phyloP scores from a whole-genome alignment of 345 rosid species.

The Eucalyptus decipiens region DNA sequence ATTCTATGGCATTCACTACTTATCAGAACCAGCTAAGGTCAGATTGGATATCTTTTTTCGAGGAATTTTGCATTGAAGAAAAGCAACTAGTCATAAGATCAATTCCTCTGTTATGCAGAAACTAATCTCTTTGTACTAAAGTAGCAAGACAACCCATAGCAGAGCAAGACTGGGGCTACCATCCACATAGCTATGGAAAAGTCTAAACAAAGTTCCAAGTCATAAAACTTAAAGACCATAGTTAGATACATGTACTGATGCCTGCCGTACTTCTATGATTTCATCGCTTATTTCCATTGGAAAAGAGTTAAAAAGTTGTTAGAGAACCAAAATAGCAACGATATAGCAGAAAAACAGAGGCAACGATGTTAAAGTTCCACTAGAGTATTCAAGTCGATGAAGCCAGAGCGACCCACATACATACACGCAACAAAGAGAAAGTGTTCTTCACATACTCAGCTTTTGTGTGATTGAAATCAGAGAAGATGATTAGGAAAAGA shows the following conservation, averaged over 20 bases:
- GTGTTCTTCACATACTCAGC: not conserved
- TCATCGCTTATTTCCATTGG: not conserved
- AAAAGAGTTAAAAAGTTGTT: not conserved
- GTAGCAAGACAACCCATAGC: not conserved
- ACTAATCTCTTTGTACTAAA: not conserved
- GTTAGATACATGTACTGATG: not conserved
- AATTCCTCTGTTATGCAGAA: not conserved
- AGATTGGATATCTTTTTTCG: not conserved
- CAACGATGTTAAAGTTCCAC: not conserved
- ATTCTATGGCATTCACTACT: not conserved
- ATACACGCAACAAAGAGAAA: not conserved
- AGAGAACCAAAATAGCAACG: not conserved
- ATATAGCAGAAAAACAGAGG: not conserved
- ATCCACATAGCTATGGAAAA: not conserved
- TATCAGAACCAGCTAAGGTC: not conserved
- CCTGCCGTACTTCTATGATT: not conserved
- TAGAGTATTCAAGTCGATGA: not conserved
- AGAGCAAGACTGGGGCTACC: not conserved
- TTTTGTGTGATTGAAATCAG: not conserved
- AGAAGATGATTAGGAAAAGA: not conserved
- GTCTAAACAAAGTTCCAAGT: not conserved
- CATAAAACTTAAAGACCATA: not conserved
- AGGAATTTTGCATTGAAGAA: not conserved
- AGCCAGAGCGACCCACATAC: not conserved
- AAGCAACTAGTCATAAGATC: not conserved